phyloP scores from a whole-genome alignment of 225 moss, liverwort and hornwort species.

The Polytrichum formosum region DNA sequence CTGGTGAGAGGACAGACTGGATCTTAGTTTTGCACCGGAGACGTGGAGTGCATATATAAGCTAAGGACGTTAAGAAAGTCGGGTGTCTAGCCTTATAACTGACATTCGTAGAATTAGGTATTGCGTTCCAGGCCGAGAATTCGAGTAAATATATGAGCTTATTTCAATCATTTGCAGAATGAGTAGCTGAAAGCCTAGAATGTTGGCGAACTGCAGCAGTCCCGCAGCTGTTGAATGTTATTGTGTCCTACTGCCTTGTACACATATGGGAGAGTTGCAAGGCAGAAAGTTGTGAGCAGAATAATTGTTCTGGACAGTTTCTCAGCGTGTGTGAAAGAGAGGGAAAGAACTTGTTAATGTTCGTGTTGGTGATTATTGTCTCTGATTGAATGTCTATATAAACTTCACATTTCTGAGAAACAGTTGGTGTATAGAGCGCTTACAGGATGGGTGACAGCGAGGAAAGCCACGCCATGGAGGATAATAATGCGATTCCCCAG shows the following conservation, averaged over 20 bases:
- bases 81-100: not conserved
- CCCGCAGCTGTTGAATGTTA: not conserved
- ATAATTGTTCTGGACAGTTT: not conserved
- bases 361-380: not conserved
- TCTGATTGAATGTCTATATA: not conserved
- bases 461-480: conserved; percentile 18
- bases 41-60: not conserved
- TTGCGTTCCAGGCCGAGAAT: not conserved
- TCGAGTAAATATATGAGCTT: too few relatives aligned
- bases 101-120: not conserved
- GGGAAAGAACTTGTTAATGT: not conserved
- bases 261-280: not conserved
- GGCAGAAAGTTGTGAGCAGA: not conserved
- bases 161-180: not conserved
- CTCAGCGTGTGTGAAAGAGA: too few relatives aligned
- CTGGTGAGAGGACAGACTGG: not conserved
- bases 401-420: not conserved
- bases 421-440: conserved; percentile 5
- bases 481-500: conserved; percentile 16
- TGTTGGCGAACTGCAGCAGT: not conserved
- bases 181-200: not conserved
- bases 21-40: not conserved
- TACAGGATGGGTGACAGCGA: conserved; percentile 36
- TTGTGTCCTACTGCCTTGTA: not conserved
- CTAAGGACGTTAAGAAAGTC: not conserved